Conservation (phyloP, 495 filamentous ascomycete genomes). For the Aspergillus ostianus region DNA sequence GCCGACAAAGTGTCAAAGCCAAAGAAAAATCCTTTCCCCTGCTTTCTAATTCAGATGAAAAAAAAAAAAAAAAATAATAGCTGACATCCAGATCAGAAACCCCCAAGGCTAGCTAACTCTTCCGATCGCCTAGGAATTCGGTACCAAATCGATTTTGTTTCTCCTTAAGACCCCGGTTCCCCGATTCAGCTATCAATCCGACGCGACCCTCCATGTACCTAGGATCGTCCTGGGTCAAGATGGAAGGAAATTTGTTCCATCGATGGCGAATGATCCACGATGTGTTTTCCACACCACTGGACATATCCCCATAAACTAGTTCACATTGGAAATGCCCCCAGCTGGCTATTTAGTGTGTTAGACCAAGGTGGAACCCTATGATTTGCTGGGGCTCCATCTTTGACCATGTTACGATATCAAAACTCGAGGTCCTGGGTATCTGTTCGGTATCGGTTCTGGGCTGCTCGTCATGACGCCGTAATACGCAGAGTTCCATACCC, state of each 20-base stretch:
- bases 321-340: neutral
- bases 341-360: neutral
- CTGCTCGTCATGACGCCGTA: conserved; percentile 1
- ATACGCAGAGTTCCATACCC: conserved; percentile 4
- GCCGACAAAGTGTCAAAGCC: neutral
- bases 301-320: neutral
- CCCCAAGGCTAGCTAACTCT: neutral
- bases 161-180: neutral
- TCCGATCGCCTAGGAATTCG: neutral
- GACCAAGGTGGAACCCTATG: neutral
- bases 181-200: neutral
- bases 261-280: neutral
- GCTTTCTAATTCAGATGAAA: neutral
- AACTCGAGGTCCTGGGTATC: neutral
- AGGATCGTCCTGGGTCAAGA: neutral
- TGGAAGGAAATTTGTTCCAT: neutral
- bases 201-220: conserved; percentile 3
- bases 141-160: neutral
- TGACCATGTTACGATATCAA: neutral
- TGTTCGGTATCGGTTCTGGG: neutral
- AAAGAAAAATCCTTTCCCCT: neutral
- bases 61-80: neutral
- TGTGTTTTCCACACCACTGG: neutral
- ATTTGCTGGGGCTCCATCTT: neutral
- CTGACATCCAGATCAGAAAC: neutral